Conservation (phyloP, 129 eudicot genomes). For the Scalesia atractyloides region DNA sequence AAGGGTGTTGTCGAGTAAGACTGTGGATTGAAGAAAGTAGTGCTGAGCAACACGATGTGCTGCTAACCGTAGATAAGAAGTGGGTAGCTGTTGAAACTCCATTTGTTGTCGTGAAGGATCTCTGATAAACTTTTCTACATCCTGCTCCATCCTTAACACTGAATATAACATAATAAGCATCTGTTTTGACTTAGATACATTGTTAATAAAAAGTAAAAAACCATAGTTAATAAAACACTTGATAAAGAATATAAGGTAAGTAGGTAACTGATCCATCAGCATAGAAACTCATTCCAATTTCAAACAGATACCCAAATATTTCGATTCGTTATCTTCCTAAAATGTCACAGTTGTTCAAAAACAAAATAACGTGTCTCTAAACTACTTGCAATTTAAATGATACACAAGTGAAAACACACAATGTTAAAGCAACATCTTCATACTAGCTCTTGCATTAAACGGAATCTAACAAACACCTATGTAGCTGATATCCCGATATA, state of each 20-base stretch:
- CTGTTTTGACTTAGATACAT: neutral
- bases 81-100: constrained; percentile 93
- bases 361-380: neutral
- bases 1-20: constrained; percentile 60
- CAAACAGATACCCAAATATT: no score
- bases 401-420: no score
- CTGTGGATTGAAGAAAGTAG: constrained; percentile 84
- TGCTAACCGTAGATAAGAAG: constrained; percentile 86
- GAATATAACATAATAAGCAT: constrained; percentile 27
- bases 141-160: constrained; percentile 94
- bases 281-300: no score
- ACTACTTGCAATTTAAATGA: neutral
- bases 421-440: no score
- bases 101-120: constrained; percentile 81
- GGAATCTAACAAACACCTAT: no score
- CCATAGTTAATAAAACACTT: no score
- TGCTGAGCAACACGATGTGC: constrained; percentile 98
- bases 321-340: no score
- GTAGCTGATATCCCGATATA: no score
- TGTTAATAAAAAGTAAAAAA: no score
- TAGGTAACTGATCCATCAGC: no score
- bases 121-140: constrained; percentile 76
- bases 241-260: no score
- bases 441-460: no score
- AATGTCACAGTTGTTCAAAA: neutral